A percentile compares a stretch with the other conserved stretches of the same genome.
phyloP scores from a whole-genome alignment of 2,329 filamentous ascomycete genomes.

The Hirsutella thompsonii region DNA sequence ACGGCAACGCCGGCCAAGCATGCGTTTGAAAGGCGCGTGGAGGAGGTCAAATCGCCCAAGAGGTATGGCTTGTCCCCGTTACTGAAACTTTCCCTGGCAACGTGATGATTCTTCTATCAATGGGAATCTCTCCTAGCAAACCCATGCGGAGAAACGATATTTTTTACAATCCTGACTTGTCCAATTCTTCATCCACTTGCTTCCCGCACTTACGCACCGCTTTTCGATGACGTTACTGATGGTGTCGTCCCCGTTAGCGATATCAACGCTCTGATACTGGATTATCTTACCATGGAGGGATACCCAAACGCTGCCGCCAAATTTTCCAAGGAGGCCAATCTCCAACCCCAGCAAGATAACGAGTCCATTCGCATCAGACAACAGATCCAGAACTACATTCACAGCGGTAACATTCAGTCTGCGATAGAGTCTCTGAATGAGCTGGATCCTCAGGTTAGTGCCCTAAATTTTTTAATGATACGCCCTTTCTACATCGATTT shows the following conservation, averaged over 20 bases:
- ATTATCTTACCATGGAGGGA: conserved; percentile 92
- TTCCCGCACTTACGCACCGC: neutral
- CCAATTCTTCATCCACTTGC: conserved; percentile 2
- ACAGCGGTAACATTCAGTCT: conserved; percentile 69
- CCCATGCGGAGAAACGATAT: conserved; percentile 77
- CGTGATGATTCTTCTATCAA: conserved; percentile 82
- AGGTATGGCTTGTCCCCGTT: conserved; percentile 45
- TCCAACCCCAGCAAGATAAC: conserved; percentile 59
- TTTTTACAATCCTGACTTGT: conserved; percentile 45
- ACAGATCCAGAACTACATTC: conserved; percentile 73
- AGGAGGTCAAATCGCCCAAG: conserved; percentile 78
- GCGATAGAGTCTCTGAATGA: conserved; percentile 86
- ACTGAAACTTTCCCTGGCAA: conserved; percentile 9
- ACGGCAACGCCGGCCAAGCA: conserved; percentile 58
- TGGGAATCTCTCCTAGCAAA: conserved; percentile 99
- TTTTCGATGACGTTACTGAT: neutral
- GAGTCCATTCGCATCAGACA: conserved; percentile 66
- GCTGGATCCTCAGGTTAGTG: conserved; percentile 74
- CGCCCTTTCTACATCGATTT: neutral
- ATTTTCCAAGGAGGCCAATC: conserved; percentile 88
- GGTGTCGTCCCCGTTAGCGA: conserved; percentile 47
- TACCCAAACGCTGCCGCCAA: conserved; percentile 87
- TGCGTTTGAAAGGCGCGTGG: conserved; percentile 68
- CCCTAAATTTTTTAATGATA: neutral
- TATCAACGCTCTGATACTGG: conserved; percentile 89